A percentile compares a stretch with the other conserved stretches of the same genome.
phyloP scores from a whole-genome alignment of 306 rosid genomes.

The Medicago lupulina region DNA sequence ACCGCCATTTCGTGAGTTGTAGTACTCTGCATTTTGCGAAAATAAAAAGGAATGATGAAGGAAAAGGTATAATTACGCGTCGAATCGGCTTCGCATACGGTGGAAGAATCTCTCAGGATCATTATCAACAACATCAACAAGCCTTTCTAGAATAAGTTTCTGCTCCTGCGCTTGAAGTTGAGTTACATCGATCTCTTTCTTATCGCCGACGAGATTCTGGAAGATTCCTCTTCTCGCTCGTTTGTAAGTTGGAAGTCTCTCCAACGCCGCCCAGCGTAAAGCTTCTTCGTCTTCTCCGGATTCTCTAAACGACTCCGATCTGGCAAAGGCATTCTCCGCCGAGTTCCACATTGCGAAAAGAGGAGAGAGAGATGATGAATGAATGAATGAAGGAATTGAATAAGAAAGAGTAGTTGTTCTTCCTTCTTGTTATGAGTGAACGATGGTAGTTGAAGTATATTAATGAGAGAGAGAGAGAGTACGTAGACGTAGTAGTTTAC shows the following conservation, averaged over 20 bases:
- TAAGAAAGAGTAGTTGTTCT: too few relatives aligned
- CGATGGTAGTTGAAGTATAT: conserved; percentile 70
- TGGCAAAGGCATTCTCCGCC: conserved; percentile 70
- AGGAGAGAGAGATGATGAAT: not conserved
- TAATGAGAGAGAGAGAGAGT: conserved; percentile 51
- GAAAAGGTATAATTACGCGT: conserved; percentile 58
- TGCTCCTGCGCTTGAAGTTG: conserved; percentile 72
- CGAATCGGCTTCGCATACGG: conserved; percentile 76
- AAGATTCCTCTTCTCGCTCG: conserved; percentile 89
- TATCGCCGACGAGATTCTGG: conserved; percentile 64
- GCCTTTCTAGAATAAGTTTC: conserved; percentile 68
- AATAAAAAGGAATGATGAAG: not conserved
- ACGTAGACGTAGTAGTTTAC: not conserved
- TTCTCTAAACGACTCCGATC: conserved; percentile 68
- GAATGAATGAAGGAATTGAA: not conserved
- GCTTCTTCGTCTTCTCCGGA: conserved; percentile 78
- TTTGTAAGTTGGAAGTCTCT: conserved; percentile 83
- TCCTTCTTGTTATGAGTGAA: conserved; percentile 23
- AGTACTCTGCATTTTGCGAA: conserved; percentile 15
- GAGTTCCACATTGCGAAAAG: conserved; percentile 82
- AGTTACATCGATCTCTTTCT: conserved; percentile 67
- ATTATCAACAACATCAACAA: conserved; percentile 58
- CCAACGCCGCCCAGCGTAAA: conserved; percentile 97
- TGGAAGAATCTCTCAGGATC: conserved; percentile 76
- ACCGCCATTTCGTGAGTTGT: not conserved